These are phyloP conservation scores for Trichosanthes cucumerina DNA, from an alignment of 306 rosid species.

Conservation along the genomic window DNA sequence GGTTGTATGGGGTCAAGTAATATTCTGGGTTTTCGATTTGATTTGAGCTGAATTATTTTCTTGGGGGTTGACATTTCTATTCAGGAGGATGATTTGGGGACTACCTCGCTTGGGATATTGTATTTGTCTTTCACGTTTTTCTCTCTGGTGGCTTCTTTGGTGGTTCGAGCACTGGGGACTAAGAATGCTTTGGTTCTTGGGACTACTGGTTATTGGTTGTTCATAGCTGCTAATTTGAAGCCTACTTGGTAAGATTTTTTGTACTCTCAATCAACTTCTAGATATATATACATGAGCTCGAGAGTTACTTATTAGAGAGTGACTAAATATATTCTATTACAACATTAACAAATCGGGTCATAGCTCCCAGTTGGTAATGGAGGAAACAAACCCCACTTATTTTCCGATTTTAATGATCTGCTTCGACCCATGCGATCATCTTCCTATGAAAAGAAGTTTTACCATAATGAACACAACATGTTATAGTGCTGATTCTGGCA, in stretches of 20 bases:
- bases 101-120: slow-evolving; percentile 70
- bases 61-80: slow-evolving; percentile 14
- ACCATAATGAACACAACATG: neutral
- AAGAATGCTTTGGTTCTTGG: slow-evolving; percentile 81
- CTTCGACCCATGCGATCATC: neutral
- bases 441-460: neutral
- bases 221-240: slow-evolving; percentile 80
- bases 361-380: neutral
- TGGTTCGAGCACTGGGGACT: slow-evolving; percentile 63
- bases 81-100: slow-evolving; percentile 81
- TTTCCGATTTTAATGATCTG: neutral
- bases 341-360: too few relatives aligned
- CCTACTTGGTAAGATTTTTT: slow-evolving; percentile 51
- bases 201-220: slow-evolving; percentile 73
- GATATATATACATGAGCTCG: neutral
- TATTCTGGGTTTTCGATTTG: neutral
- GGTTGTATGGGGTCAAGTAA: neutral
- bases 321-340: neutral
- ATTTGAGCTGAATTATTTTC: neutral
- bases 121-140: slow-evolving; percentile 72
- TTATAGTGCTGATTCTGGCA: neutral
- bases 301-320: neutral
- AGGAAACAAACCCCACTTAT: neutral
- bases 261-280: neutral
- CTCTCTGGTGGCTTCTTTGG: slow-evolving; percentile 72